Evolutionary conservation across 2,329 filamentous ascomycete species (phyloP), one percentile per base, ranked within the genome.

Genomic region (Didymella arachidicola): DNA sequence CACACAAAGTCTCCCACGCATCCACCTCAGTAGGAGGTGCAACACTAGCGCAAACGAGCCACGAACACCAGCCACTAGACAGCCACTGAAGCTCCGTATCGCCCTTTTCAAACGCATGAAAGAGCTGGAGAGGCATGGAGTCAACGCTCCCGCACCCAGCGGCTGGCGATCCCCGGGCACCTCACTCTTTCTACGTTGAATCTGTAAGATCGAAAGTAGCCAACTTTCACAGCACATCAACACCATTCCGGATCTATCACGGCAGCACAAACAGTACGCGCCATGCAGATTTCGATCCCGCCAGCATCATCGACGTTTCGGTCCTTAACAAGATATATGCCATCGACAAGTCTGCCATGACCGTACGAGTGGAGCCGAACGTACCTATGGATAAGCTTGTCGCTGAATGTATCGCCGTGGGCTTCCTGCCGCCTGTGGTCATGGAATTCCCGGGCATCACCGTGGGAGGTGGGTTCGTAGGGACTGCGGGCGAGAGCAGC

Each of bases 181-280:
- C 22, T 22, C 22, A 22, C 22, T 22, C 22, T 22, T 22, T 22
- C 22, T 60, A 61, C 11, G 70, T 74, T 6, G 64, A 68, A n/a
- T 46, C 43, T 18, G 56, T 76, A 10, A 58, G 67, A 43, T 51
- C 57, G 19, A 65, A 60, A 22, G 63, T 73, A 8, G 54, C 63
- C 10, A 61, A 70, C 8, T 74, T 74, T 22, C 68, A 75, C 59
- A 49, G 56, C 22, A 58, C 56, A 19, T 71, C 69, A 45, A 69
- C 63, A 2, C 63, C 72, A 2, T 75, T 75, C 50, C 70, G 72
- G 10, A 63, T 93, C 68, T 91, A 88, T 69, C 90, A 93, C 77
- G 90, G 90, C 65, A 87, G 88, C 2, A 92, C 90, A 25, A 92
- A 91, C 79, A 90, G 86, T 76, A 93, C 90, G 14, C 86, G 90